phyloP scores from a whole-genome alignment of 768 basidiomycete genomes.

The Pleurotus eryngii region DNA sequence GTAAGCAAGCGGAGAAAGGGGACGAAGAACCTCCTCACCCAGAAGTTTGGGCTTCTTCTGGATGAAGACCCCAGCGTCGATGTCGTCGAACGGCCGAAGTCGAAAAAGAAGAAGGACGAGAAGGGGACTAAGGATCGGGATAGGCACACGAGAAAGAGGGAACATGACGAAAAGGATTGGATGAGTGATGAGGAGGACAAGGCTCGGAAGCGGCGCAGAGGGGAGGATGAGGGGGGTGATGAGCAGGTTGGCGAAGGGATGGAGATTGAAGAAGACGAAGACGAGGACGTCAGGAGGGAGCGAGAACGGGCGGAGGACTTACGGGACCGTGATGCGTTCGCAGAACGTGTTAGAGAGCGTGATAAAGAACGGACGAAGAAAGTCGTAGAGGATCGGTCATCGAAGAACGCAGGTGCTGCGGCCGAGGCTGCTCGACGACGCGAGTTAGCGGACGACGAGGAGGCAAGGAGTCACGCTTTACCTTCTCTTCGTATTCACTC shows the following conservation, averaged over 20 bases:
- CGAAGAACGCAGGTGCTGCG: constrained; percentile 66
- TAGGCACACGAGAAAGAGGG: constrained; percentile 73
- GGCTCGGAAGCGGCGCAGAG: constrained; percentile 58
- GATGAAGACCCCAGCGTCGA: constrained; percentile 66
- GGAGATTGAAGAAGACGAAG: constrained; percentile 55
- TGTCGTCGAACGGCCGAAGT: constrained; percentile 18
- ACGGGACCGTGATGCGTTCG: constrained; percentile 89
- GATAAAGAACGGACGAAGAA: constrained; percentile 88
- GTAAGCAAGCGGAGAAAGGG: constrained; percentile 78
- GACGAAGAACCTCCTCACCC: constrained; percentile 60
- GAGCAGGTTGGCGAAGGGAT: constrained; percentile 31
- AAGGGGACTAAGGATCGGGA: constrained; percentile 49
- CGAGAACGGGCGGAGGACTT: constrained; percentile 75
- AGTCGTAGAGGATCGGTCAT: constrained; percentile 88
- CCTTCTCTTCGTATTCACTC: constrained; percentile 84
- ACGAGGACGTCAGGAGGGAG: constrained; percentile 68
- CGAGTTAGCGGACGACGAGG: constrained; percentile 75
- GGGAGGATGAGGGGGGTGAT: constrained; percentile 35
- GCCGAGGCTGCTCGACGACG: constrained; percentile 82
- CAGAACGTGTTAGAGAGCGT: constrained; percentile 78
- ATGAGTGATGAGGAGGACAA: constrained; percentile 88
- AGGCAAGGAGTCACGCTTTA: constrained; percentile 49
- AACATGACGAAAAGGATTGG: constrained; percentile 81
- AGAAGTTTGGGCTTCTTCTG: constrained; percentile 78
- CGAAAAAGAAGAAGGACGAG: constrained; percentile 41